A percentile compares a stretch with the other conserved stretches of the same genome.
phyloP scores from a whole-genome alignment of 441 rosid genomes.

The Aquilaria agallochum region DNA sequence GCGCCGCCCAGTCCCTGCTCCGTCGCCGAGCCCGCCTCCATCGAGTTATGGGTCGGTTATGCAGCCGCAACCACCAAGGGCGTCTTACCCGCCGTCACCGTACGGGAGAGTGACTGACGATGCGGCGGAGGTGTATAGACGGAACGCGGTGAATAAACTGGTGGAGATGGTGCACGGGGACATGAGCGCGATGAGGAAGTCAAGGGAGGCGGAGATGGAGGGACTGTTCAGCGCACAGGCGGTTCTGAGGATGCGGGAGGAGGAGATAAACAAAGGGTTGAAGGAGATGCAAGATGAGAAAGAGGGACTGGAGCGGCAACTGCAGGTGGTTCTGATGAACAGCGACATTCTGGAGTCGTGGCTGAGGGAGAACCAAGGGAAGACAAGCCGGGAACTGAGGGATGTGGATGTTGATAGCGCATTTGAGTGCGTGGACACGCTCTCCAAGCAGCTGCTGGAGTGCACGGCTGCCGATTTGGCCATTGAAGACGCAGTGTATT shows the following conservation, averaged over 20 bases:
- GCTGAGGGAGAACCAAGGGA: constrained; percentile 70
- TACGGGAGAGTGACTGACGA: constrained; percentile 54
- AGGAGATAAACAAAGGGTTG: constrained; percentile 55
- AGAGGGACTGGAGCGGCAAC: constrained; percentile 78
- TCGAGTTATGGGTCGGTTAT: constrained; percentile 46
- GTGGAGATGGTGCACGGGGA: constrained; percentile 78
- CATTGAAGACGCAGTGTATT: constrained; percentile 75
- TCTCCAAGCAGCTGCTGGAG: constrained; percentile 87
- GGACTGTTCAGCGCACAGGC: constrained; percentile 66
- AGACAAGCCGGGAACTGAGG: constrained; percentile 21
- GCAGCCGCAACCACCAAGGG: constrained; percentile 28
- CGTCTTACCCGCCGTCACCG: constrained; percentile 41
- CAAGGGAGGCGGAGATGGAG: constrained; percentile 81
- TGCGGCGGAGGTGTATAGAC: constrained; percentile 61
- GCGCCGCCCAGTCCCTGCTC: constrained; percentile 49
- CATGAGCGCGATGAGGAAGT: constrained; percentile 55
- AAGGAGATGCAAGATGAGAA: constrained; percentile 79
- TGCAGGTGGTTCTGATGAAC: constrained; percentile 87
- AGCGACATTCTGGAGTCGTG: constrained; percentile 63
- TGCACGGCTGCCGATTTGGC: constrained; percentile 78
- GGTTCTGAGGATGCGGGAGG: constrained; percentile 63
- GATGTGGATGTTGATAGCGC: constrained; percentile 55
- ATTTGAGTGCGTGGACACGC: constrained; percentile 52
- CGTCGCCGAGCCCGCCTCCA: constrained; percentile 31
- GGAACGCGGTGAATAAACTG: constrained; percentile 67